phyloP scores from a whole-genome alignment of 257 asterid genomes.

The Solanum corneliomulleri region DNA sequence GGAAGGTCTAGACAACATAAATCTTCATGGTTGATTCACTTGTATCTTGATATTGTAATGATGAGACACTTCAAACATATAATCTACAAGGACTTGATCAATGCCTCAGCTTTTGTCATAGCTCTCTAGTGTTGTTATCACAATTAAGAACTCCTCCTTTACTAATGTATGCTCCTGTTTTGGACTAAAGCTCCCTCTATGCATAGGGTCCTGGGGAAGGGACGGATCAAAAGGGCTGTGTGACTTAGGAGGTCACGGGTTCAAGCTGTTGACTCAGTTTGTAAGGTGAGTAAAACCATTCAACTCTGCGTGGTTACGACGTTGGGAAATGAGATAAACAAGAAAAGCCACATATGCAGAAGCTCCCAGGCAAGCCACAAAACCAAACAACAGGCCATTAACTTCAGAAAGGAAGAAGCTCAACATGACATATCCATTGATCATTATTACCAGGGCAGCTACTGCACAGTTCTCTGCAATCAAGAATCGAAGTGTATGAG shows the following conservation, averaged over 20 bases:
- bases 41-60: background rate
- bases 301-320: conserved; percentile 6
- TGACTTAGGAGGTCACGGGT: background rate
- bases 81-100: background rate
- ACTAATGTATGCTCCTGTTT: background rate
- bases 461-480: conserved; percentile 37
- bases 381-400: conserved; percentile 32
- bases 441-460: conserved; percentile 45
- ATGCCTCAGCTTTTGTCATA: background rate
- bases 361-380: conserved; percentile 23
- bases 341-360: conserved; percentile 40
- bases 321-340: conserved; percentile 36
- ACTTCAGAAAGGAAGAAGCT: conserved; percentile 55
- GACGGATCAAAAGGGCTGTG: background rate
- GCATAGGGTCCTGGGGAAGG: background rate
- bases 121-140: background rate
- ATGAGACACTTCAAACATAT: background rate
- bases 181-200: background rate
- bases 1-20: background rate
- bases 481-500: background rate
- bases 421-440: conserved; percentile 63
- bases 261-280: conserved; percentile 8
- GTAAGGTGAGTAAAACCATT: conserved; percentile 32
- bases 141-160: background rate
- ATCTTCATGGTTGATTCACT: background rate